Conservation (phyloP, 768 basidiomycete species). For the Crassisporium funariophilum region DNA sequence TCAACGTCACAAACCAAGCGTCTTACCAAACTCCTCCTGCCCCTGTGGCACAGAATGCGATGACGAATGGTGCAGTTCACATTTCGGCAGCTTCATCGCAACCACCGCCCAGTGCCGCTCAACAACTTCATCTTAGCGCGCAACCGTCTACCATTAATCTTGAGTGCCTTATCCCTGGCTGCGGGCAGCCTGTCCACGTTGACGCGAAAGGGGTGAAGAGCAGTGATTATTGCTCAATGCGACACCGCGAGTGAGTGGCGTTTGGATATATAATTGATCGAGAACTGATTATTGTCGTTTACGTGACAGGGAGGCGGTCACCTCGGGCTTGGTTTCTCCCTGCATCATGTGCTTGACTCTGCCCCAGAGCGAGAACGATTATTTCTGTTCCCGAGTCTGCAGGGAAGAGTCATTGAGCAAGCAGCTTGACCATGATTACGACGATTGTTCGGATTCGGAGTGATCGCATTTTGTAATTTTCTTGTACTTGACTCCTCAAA, state of each 20-base stretch:
- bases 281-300: neutral
- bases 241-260: slow-evolving; percentile 62
- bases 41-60: slow-evolving; percentile 11
- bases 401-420: slow-evolving; percentile 63
- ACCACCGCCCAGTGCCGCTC: slow-evolving; percentile 30
- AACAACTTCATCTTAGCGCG: slow-evolving; percentile 33
- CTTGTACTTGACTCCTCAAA: too few species aligned
- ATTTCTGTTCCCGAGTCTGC: slow-evolving; percentile 63
- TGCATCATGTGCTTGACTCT: slow-evolving; percentile 68
- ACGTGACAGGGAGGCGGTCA: slow-evolving; percentile 56
- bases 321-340: slow-evolving; percentile 47
- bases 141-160: slow-evolving; percentile 38
- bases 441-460: slow-evolving; percentile 16
- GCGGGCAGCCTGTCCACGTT: slow-evolving; percentile 57
- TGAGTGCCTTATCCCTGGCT: slow-evolving; percentile 57
- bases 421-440: slow-evolving; percentile 23
- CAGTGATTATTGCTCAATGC: slow-evolving; percentile 60
- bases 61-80: slow-evolving; percentile 30
- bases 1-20: slow-evolving; percentile 22
- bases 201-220: slow-evolving; percentile 52
- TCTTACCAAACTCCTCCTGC: slow-evolving; percentile 1
- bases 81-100: slow-evolving; percentile 25
- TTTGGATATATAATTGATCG: neutral
- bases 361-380: slow-evolving; percentile 61
- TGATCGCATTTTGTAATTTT: neutral